A percentile compares a stretch with the other conserved stretches of the same genome.
phyloP scores from a whole-genome alignment of 495 filamentous ascomycete genomes.

The Symbiotaphrina buchneri region DNA sequence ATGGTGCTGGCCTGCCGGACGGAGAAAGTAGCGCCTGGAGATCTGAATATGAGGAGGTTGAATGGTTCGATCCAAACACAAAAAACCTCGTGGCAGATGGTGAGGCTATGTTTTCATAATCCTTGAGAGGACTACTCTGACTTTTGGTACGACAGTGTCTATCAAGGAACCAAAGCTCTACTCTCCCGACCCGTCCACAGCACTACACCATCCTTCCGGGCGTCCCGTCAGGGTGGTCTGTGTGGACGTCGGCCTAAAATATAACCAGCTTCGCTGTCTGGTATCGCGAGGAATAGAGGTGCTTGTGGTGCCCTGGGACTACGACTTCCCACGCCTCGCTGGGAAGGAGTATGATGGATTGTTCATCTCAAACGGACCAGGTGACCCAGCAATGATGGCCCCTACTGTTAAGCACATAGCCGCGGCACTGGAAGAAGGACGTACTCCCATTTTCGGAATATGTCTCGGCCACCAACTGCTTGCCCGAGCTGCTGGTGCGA shows the following conservation, averaged over 20 bases:
- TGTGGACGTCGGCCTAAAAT: conserved; percentile 92
- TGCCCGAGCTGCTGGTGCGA: conserved; percentile 70
- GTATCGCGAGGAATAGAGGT: conserved; percentile 84
- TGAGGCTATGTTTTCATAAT: conserved; percentile 22
- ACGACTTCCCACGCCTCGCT: conserved; percentile 56
- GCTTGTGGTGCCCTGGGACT: conserved; percentile 84
- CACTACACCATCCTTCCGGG: conserved; percentile 69
- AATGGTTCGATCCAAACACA: conserved; percentile 80
- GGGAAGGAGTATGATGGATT: conserved; percentile 80
- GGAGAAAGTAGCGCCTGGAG: no score
- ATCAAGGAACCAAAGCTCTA: conserved; percentile 64
- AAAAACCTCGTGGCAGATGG: conserved; percentile 87
- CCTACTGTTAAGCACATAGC: conserved; percentile 54
- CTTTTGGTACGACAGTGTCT: conserved; percentile 40
- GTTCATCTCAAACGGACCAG: conserved; percentile 93
- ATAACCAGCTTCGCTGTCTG: conserved; percentile 87
- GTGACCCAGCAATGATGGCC: conserved; percentile 71
- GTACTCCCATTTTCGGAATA: conserved; percentile 84
- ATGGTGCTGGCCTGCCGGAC: not conserved
- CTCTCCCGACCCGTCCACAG: conserved; percentile 36
- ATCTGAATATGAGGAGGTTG: conserved; percentile 45
- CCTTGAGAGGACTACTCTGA: conserved; percentile 1
- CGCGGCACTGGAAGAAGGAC: conserved; percentile 44
- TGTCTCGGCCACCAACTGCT: conserved; percentile 92
- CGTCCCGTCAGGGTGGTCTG: conserved; percentile 69